Conservation (phyloP, 176 grass and related monocot species). For the Rhipidocladum racemiflorum region DNA sequence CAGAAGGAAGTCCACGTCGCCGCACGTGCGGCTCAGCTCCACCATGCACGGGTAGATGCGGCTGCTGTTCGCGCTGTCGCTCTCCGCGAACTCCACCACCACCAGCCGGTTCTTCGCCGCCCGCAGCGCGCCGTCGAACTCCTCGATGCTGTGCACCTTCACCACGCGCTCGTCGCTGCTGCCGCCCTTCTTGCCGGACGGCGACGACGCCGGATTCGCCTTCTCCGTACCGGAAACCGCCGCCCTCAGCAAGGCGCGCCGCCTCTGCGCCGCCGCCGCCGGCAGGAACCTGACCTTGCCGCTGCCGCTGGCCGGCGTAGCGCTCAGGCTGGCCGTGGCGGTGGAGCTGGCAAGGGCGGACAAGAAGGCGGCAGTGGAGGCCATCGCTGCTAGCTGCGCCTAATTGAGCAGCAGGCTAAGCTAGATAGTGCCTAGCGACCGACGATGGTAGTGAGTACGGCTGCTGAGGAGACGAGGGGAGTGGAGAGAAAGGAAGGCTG, state of each 20-base stretch:
- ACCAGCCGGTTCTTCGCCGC: constrained; percentile 74
- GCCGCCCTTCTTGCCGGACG: neutral
- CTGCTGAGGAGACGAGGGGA: neutral
- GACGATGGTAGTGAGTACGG: neutral
- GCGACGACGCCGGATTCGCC: neutral
- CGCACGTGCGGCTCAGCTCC: constrained; percentile 79
- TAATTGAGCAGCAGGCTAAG: neutral
- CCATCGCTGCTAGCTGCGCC: constrained; percentile 8
- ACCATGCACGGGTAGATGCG: constrained; percentile 83
- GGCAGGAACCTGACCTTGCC: constrained; percentile 25
- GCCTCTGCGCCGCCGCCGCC: neutral
- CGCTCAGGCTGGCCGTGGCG: constrained; percentile 5
- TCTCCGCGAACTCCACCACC: constrained; percentile 93
- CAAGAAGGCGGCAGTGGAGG: constrained; percentile 56
- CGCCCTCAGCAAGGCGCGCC: neutral
- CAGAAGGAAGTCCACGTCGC: constrained; percentile 86
- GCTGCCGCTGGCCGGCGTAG: constrained; percentile 1
- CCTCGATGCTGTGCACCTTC: constrained; percentile 61
- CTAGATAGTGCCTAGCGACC: neutral
- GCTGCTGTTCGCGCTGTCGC: constrained; percentile 60
- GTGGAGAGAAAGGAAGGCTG: neutral
- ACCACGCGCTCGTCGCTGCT: constrained; percentile 41
- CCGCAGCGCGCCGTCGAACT: constrained; percentile 69
- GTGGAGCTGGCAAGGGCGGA: constrained; percentile 33
- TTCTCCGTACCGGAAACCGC: constrained; percentile 41